These are phyloP conservation scores for Cordia subcordata DNA, from an alignment of 257 asterid species.

Conservation along the genomic window DNA sequence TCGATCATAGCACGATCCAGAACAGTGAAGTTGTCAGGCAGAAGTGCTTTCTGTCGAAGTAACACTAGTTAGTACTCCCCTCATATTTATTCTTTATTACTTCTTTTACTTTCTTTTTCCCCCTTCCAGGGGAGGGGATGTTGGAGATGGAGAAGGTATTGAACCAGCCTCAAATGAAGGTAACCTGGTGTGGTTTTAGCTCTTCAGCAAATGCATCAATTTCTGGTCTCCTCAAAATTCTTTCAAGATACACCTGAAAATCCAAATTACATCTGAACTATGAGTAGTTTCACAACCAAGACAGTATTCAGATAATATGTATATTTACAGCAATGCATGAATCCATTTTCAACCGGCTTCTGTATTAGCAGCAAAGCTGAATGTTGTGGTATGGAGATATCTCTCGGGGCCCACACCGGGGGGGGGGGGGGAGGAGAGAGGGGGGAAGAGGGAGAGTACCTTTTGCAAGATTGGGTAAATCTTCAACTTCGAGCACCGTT, in stretches of 20 bases:
- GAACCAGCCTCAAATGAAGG: constrained; percentile 1
- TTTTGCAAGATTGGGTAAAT: constrained; percentile 94
- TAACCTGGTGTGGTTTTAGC: constrained; percentile 96
- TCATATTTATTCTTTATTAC: no score
- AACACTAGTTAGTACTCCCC: neutral
- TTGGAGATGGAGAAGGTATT: neutral
- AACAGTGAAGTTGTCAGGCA: constrained; percentile 93
- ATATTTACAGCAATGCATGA: neutral
- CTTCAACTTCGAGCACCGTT: constrained; percentile 93
- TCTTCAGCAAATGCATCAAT: constrained; percentile 97
- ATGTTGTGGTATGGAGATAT: constrained; percentile 3
- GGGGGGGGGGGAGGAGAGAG: no score
- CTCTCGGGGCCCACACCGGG: no score
- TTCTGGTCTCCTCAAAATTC: constrained; percentile 94
- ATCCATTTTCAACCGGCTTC: neutral
- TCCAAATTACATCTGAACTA: constrained; percentile 12
- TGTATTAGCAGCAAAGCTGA: neutral
- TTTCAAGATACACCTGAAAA: constrained; percentile 88
- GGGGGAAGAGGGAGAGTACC: constrained; percentile 50
- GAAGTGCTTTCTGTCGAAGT: constrained; percentile 68
- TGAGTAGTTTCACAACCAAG: neutral
- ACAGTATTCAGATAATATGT: neutral
- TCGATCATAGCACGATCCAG: constrained; percentile 99
- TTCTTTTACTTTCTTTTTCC: neutral
- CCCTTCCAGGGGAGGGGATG: no score